Percentiles rank a stretch among this genome's conserved stretches.
Conservation (phyloP, 1,284 basidiomycete species). For the Agaricales sp. region DNA sequence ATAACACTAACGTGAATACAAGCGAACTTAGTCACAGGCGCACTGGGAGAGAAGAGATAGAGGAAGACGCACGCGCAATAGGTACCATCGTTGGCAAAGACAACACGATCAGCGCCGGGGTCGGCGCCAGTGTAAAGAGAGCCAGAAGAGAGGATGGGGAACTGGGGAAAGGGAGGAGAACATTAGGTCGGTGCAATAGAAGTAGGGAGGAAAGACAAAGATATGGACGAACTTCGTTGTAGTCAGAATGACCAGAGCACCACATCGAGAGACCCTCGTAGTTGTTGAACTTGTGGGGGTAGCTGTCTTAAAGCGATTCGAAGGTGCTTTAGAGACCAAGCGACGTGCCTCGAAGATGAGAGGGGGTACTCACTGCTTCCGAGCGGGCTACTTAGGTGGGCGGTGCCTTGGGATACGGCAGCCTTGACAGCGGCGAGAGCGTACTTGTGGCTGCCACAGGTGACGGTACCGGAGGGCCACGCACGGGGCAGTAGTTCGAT, state of each 20-base stretch:
- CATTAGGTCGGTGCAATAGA: too few relatives aligned
- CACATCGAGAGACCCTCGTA: conserved; percentile 14
- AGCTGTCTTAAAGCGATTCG: conserved; percentile 10
- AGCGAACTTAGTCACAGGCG: not conserved
- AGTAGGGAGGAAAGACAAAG: too few relatives aligned
- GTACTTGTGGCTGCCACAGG: conserved; percentile 13
- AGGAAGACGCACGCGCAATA: conserved; percentile 17
- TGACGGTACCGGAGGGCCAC: conserved; percentile 14
- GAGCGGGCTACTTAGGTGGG: conserved; percentile 12
- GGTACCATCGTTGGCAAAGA: conserved; percentile 15
- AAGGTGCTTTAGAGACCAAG: not conserved
- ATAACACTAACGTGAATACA: conserved; percentile 14
- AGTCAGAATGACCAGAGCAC: conserved; percentile 11
- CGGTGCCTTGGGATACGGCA: conserved; percentile 10
- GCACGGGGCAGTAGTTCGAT: conserved; percentile 6
- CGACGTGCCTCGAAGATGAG: not conserved
- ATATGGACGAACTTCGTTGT: conserved; percentile 5
- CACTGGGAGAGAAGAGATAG: not conserved
- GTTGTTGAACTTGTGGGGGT: conserved; percentile 15
- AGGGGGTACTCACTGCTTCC: conserved; percentile 7
- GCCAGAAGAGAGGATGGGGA: conserved; percentile 13
- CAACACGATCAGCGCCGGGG: conserved; percentile 18
- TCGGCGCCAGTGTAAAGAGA: conserved; percentile 14
- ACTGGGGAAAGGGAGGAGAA: conserved; percentile 12
- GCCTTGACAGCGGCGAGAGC: conserved; percentile 12